phyloP scores from a whole-genome alignment of 345 rosid genomes.

The Eucalyptus globulus region DNA sequence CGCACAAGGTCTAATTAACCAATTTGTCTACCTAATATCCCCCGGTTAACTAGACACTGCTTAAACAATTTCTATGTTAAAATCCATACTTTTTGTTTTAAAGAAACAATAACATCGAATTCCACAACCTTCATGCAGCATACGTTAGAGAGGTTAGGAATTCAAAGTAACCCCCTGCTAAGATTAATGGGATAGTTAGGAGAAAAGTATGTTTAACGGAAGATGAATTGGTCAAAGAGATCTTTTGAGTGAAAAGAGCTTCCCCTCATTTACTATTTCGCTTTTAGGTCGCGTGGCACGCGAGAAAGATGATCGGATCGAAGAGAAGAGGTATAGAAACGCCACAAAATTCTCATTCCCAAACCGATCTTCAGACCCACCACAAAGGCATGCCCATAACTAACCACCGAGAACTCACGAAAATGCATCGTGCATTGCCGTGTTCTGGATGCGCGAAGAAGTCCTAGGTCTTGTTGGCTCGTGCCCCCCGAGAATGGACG shows the following conservation, averaged over 20 bases:
- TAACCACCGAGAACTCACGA: background rate
- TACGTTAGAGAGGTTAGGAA: background rate
- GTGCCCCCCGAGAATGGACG: background rate
- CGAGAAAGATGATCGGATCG: background rate
- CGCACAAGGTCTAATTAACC: no score
- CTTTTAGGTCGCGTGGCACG: background rate
- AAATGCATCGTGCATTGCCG: background rate
- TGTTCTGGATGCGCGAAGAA: background rate
- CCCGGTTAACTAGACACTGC: rapidly evolving
- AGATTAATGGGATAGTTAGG: background rate
- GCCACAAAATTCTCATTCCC: background rate
- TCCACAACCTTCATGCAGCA: background rate
- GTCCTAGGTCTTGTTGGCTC: background rate
- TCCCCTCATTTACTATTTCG: background rate
- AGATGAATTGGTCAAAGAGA: background rate
- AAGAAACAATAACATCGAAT: background rate
- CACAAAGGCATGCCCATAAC: background rate
- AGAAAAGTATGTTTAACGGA: background rate
- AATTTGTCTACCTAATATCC: no score
- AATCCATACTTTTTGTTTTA: no score
- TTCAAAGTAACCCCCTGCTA: background rate
- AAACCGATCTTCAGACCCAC: background rate
- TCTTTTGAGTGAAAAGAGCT: background rate
- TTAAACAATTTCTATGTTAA: no score
- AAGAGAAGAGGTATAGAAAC: background rate